Base-by-base conservation (phyloP, 2,329 filamentous ascomycete species). In the Daldinia sp. region DNA sequence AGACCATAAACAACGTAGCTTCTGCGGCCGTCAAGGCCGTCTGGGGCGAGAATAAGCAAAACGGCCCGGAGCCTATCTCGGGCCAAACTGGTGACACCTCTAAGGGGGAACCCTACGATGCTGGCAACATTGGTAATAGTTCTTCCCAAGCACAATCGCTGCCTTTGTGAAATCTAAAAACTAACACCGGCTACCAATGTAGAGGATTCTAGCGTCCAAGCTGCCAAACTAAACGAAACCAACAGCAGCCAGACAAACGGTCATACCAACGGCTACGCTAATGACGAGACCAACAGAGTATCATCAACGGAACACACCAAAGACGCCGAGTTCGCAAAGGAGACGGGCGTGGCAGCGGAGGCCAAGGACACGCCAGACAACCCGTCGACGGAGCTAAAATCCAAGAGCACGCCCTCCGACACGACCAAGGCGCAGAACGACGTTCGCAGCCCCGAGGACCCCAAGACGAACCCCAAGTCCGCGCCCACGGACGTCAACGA, bases 71-170 rank as follows among this genome's bases (percentile, higher is more conserved):
- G 81, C 93, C 93, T 18, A 79, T 94, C 50, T 91, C 92, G 20
- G 93, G 93, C 23, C 82, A 88, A 58, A 82, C 85, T 64, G 93
- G 93, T 42, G 82, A 90, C 77, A 91, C 92, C 4, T 85, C 86
- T 26, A 85, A 84, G 48, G 88, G 87, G 12, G 90, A 95, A 78
- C 93, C 93, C 0, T 97, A 90, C 74, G 93, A 96, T 76, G 88
- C 89, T 65, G 93, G 93, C 55, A 96, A 96, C 78, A 81, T 87
- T n/a, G 85, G 88, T 82, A 86, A 84, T 15, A 30, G 56, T 53
- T 9, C 20, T 50, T 33, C 20, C 7, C 18, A 51, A 46, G 56
- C 18, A 65, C 12, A 60, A 61, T 35, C 23, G 61, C 30, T 35
- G 10, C 33, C 33, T 35, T 23, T 23, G 20, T 1, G 20, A 35